A percentile compares a stretch with the other conserved stretches of the same genome.
These are phyloP conservation scores for Huntiella abstrusa DNA, from an alignment of 2,329 filamentous ascomycete species.

Conservation along the genomic window DNA sequence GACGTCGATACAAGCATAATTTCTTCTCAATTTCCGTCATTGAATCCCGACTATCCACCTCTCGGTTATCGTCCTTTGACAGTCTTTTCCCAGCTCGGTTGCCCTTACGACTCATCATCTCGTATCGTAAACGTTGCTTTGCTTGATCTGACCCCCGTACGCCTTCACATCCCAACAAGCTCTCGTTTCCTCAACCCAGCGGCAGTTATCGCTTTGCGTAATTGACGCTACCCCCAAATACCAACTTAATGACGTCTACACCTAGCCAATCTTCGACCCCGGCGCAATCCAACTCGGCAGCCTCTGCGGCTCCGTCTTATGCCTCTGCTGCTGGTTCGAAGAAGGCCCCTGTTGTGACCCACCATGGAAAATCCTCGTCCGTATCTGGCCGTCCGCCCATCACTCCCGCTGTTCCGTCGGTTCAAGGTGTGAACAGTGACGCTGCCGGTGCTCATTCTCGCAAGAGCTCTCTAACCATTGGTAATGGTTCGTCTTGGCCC, in stretches of 20 bases:
- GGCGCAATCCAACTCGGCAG: constrained; percentile 36
- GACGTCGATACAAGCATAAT: background rate
- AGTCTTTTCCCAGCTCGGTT: too few species aligned
- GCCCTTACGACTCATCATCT: too few species aligned
- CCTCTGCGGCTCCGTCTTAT: constrained; percentile 43
- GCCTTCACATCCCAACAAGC: constrained; percentile 4
- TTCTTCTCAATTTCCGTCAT: background rate
- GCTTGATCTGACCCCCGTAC: background rate
- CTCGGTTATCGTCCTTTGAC: background rate
- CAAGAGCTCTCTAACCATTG: constrained; percentile 85
- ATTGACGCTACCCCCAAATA: constrained; percentile 10
- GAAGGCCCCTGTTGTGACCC: constrained; percentile 35
- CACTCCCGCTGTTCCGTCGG: constrained; percentile 45
- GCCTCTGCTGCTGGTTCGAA: constrained; percentile 45
- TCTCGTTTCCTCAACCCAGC: constrained; percentile 8
- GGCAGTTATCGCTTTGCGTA: constrained; percentile 11
- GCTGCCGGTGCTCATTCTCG: constrained; percentile 54
- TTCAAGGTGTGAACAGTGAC: constrained; percentile 9
- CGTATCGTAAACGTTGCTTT: too few species aligned
- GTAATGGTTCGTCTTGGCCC: constrained; percentile 56
- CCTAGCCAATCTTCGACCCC: constrained; percentile 29
- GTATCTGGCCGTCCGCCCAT: constrained; percentile 58
- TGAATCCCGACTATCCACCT: background rate
- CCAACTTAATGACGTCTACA: constrained; percentile 37
- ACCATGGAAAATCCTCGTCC: constrained; percentile 46